Evolutionary conservation across 2,329 filamentous ascomycete species (phyloP).

Genomic region (Colletotrichum simmondsii): DNA sequence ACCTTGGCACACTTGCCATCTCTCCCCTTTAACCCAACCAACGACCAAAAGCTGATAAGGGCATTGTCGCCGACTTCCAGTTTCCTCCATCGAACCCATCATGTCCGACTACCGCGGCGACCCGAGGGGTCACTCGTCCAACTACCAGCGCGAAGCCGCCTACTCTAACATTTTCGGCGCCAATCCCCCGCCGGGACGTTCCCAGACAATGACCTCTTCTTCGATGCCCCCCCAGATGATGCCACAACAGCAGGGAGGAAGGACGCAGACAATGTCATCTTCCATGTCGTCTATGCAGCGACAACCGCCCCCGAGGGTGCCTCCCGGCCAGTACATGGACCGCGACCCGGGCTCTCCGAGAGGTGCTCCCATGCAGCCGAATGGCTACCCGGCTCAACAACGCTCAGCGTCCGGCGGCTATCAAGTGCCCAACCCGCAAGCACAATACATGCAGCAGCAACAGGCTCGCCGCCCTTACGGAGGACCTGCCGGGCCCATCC

Average conservation of each 20-base stretch:
- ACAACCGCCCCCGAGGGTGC: constrained; percentile 69
- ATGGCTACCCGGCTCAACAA: constrained; percentile 51
- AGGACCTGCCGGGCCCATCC: constrained; percentile 60
- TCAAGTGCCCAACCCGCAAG: constrained; percentile 54
- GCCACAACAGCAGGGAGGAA: constrained; percentile 64
- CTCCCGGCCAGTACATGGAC: constrained; percentile 49
- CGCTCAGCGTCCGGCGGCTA: constrained; percentile 62
- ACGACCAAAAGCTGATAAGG: constrained; percentile 28
- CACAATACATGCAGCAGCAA: constrained; percentile 60
- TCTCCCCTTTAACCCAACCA: constrained; percentile 31
- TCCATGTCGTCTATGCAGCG: constrained; percentile 65
- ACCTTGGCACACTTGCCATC: constrained; percentile 34
- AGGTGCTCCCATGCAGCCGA: constrained; percentile 46
- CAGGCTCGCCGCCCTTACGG: constrained; percentile 57
- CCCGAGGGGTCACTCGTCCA: constrained; percentile 61
- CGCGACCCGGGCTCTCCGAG: constrained; percentile 50
- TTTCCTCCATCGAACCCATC: constrained; percentile 43
- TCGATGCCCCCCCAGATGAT: constrained; percentile 64
- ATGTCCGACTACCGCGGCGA: constrained; percentile 71
- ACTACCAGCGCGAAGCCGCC: constrained; percentile 87
- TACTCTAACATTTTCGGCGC: constrained; percentile 97
- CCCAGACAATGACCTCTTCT: constrained; percentile 93
- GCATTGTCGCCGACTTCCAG: constrained; percentile 40
- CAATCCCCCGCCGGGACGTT: constrained; percentile 86
- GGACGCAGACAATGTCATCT: constrained; percentile 83